phyloP scores from a whole-genome alignment of 148 eudicot species.

The Fagopyrum homotropicum region DNA sequence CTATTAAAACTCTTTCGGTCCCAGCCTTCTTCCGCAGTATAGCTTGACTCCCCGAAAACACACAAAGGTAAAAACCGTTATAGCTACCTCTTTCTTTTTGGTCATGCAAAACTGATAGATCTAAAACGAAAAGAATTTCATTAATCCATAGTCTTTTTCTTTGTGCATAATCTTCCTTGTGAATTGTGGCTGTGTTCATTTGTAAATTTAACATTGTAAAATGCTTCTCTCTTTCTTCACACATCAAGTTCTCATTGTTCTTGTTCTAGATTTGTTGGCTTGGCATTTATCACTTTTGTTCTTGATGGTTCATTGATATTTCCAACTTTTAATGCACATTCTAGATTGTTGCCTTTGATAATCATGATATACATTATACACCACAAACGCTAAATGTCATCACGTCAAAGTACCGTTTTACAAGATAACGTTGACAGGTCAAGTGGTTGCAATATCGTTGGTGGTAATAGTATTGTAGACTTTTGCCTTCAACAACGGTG shows the following conservation, averaged over 20 bases:
- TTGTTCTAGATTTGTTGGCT: neutral
- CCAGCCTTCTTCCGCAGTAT: conserved; percentile 31
- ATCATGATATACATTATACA: too few relatives aligned
- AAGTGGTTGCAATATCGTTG: too few relatives aligned
- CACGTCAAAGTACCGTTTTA: too few relatives aligned
- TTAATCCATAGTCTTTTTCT: neutral
- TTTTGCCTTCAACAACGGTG: too few relatives aligned
- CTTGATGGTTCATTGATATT: neutral
- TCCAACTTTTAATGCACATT: too few relatives aligned
- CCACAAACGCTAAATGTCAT: too few relatives aligned
- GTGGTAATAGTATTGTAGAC: too few relatives aligned
- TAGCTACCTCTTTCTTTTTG: neutral
- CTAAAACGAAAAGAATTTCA: neutral
- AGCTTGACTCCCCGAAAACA: neutral
- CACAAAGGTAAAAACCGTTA: neutral
- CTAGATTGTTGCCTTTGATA: too few relatives aligned
- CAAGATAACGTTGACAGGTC: too few relatives aligned
- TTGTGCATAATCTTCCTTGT: neutral
- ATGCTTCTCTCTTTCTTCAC: neutral
- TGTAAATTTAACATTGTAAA: neutral
- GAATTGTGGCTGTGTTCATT: neutral
- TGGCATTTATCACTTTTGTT: neutral
- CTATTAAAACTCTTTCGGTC: conserved; percentile 42
- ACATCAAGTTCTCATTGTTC: neutral
- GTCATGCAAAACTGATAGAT: neutral